Conservation (phyloP, 2,329 filamentous ascomycete species). For the Cercospora sp. region DNA sequence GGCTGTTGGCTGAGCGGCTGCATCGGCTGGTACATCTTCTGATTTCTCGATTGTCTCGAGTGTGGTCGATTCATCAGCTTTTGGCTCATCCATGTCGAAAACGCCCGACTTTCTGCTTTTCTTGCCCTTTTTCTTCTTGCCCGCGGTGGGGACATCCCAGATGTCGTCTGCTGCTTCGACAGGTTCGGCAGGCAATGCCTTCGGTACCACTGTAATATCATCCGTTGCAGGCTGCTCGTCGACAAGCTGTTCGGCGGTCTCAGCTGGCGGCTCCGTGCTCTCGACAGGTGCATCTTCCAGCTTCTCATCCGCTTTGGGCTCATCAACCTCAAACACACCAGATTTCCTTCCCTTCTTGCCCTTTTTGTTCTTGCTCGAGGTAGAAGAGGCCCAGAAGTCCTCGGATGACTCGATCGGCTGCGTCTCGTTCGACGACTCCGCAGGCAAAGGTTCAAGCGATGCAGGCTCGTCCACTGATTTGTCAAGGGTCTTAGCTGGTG, state of each 20-base stretch:
- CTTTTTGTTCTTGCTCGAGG: neutral
- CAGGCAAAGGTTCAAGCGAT: neutral
- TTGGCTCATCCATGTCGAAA: neutral
- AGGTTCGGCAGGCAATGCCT: neutral
- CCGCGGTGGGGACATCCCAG: conserved; percentile 30
- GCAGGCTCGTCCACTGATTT: neutral
- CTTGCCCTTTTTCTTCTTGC: conserved; percentile 41
- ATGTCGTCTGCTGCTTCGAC: conserved; percentile 22
- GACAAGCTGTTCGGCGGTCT: neutral
- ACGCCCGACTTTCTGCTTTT: neutral
- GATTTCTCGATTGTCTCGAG: neutral
- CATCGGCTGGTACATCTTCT: neutral
- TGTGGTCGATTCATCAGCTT: neutral
- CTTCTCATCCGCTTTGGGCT: neutral
- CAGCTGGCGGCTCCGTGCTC: neutral
- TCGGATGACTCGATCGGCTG: neutral
- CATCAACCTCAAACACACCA: neutral
- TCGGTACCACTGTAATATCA: neutral
- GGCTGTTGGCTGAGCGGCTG: neutral
- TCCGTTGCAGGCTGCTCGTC: neutral
- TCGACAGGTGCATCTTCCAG: neutral
- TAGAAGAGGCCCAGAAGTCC: neutral
- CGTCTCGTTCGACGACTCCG: neutral
- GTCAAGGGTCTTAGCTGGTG: neutral
- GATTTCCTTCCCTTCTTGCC: neutral